Evolutionary conservation across 805 yeast species (phyloP).

Genomic region (Saccharomycopsis schoenii): DNA sequence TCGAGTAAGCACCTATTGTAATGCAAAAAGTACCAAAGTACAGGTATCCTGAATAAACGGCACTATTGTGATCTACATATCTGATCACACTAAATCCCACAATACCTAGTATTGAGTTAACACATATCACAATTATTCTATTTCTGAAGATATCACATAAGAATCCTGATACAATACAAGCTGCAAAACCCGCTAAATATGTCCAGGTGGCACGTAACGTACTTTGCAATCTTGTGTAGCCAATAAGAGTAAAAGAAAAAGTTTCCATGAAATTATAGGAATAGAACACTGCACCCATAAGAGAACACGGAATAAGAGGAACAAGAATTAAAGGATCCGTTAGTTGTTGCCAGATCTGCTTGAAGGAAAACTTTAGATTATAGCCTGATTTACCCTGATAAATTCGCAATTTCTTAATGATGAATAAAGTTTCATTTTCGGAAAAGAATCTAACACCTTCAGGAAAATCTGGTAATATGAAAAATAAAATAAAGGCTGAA

Average conservation of each 20-base stretch:
- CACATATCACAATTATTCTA: not conserved
- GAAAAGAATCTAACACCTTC: slow-evolving; percentile 38
- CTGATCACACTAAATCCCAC: slow-evolving; percentile 33
- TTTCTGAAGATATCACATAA: slow-evolving; percentile 5
- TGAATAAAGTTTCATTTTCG: slow-evolving; percentile 31
- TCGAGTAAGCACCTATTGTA: slow-evolving; percentile 47
- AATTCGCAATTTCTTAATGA: slow-evolving; percentile 37
- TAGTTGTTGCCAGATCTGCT: slow-evolving; percentile 35
- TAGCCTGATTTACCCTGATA: slow-evolving; percentile 34
- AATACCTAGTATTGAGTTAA: slow-evolving; percentile 33
- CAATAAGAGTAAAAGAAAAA: slow-evolving; percentile 35
- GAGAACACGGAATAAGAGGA: slow-evolving; percentile 48
- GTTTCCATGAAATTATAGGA: slow-evolving; percentile 67
- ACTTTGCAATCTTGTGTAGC: slow-evolving; percentile 48
- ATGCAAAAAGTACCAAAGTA: slow-evolving; percentile 20
- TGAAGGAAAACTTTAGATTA: not conserved
- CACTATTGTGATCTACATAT: not conserved
- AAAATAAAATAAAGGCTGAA: slow-evolving; percentile 26
- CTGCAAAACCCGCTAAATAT: slow-evolving; percentile 22
- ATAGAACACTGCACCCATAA: slow-evolving; percentile 56
- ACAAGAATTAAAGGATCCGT: slow-evolving; percentile 49
- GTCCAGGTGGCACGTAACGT: not conserved
- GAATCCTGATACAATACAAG: slow-evolving; percentile 72
- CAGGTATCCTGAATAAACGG: not conserved
- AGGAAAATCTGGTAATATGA: slow-evolving; percentile 45